Evolutionary conservation across 768 basidiomycete species (phyloP), one percentile per base, ranked within the genome.

Genomic region (Termitomyces sp.): DNA sequence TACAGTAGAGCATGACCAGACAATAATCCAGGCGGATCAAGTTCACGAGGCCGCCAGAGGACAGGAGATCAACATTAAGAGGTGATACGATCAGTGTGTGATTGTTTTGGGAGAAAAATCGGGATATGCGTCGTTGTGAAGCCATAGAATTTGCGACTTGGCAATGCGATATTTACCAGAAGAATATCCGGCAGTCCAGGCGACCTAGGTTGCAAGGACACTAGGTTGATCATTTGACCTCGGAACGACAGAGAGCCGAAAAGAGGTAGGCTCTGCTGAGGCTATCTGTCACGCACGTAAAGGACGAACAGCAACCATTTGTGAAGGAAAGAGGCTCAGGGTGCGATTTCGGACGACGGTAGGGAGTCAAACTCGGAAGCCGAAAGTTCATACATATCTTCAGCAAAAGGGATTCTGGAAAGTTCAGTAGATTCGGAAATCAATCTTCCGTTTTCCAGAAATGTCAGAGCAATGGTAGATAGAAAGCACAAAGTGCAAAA

Each of bases 161-260:
- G 31, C n/a, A 42, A 28, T 15, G 61, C 63, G 61, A 62, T 26
- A 28, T 58, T 60, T 64, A 46, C 26, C 59, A 62, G 64, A 64
- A n/a, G 44, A 59, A 60, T 34, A 56, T 56, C 59, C 61, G 61
- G 45, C 48, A 31, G 22, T 33, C 22, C 29, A 18, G 47, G 9
- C n/a, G n/a, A n/a, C 39, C 39, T 9, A n/a, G n/a, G 2, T 41
- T 26, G 10, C 39, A 51, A 49, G 31, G 36, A 22, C 31, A 28
- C 1, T 15, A 37, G 29, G 20, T 42, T 22, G 13, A 24, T 22
- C 51, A 54, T 31, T 54, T 54, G 57, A 49, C 37, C 36, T 36
- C 20, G 22, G 22, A 20, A 36, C 1, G 44, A 26, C 34, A 10
- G 22, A 20, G 7, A 18, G n/a, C 18, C 2, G 24, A 18, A 20